Percentiles rank a stretch among this genome's conserved stretches.
Conservation (phyloP, 139 green algal species). For the Astrephomene gubernaculifera region DNA sequence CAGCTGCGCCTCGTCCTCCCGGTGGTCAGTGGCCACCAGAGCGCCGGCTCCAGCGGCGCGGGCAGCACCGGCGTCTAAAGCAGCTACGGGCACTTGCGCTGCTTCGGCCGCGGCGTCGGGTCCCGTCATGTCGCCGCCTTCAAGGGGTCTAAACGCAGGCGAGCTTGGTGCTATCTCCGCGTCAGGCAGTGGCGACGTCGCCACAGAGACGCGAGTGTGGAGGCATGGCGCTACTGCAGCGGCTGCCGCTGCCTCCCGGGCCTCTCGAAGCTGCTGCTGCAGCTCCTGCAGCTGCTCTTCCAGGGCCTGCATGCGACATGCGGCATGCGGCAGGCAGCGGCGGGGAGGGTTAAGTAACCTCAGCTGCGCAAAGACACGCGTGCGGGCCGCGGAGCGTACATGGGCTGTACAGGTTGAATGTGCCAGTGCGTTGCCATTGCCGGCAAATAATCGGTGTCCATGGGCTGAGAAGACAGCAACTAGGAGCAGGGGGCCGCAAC, state of each 20-base stretch:
- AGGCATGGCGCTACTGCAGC: background rate
- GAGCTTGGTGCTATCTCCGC: background rate
- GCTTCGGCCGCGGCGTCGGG: background rate
- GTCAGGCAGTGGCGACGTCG: background rate
- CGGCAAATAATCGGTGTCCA: background rate
- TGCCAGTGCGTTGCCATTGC: background rate
- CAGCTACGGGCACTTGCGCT: background rate
- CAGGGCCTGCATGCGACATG: background rate
- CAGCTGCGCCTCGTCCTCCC: background rate
- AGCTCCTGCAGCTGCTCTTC: slow-evolving; percentile 15
- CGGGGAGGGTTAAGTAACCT: too few relatives aligned
- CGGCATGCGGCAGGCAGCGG: background rate
- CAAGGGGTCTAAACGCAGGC: background rate
- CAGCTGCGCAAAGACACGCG: too few relatives aligned
- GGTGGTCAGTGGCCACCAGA: background rate
- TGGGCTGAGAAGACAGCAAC: background rate
- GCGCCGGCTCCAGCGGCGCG: too few relatives aligned
- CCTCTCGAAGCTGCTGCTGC: background rate
- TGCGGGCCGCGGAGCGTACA: background rate
- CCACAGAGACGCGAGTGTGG: background rate
- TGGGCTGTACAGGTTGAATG: background rate
- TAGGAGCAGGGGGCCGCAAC: background rate
- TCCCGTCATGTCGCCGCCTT: background rate
- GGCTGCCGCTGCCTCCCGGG: background rate
- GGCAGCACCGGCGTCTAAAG: background rate